These are phyloP conservation scores for Aurantiochytrium sp. DNA, from an alignment of 108 stramenopile species.

Conservation along the genomic window DNA sequence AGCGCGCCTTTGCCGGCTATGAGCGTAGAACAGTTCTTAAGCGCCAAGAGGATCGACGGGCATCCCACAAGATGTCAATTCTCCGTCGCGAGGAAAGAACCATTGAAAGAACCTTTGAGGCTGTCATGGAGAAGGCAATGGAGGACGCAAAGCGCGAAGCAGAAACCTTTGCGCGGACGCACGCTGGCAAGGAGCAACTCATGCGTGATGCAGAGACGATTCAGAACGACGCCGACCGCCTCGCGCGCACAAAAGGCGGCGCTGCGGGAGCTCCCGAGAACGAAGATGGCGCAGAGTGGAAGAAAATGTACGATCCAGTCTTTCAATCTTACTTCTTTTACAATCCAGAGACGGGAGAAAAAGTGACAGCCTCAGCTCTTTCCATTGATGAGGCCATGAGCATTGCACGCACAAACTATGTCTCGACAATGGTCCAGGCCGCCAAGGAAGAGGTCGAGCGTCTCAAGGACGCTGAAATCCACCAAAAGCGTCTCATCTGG, in stretches of 20 bases:
- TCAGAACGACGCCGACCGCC: not conserved
- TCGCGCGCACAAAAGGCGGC: not conserved
- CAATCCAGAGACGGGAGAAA: conserved; percentile 1
- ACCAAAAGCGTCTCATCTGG: not conserved
- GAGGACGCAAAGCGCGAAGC: not conserved
- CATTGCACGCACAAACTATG: not conserved
- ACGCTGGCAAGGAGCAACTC: not conserved
- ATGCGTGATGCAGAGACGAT: not conserved
- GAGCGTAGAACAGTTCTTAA: not conserved
- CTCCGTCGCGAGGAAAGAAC: not conserved
- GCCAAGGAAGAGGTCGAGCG: conserved; percentile 1
- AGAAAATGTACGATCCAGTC: conserved; percentile 1
- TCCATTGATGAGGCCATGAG: not conserved
- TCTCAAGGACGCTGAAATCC: not conserved
- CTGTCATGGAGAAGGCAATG: not conserved
- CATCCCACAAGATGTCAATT: not conserved
- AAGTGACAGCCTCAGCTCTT: not conserved
- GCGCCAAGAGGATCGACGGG: not conserved
- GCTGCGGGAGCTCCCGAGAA: not conserved
- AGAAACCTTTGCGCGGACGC: not conserved
- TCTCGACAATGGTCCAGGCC: not conserved
- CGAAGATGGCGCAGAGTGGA: conserved; percentile 9
- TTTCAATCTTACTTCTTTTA: not conserved
- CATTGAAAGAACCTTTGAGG: not conserved
- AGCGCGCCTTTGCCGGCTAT: not conserved